phyloP scores from a whole-genome alignment of 306 rosid genomes.

The Quercus suber region DNA sequence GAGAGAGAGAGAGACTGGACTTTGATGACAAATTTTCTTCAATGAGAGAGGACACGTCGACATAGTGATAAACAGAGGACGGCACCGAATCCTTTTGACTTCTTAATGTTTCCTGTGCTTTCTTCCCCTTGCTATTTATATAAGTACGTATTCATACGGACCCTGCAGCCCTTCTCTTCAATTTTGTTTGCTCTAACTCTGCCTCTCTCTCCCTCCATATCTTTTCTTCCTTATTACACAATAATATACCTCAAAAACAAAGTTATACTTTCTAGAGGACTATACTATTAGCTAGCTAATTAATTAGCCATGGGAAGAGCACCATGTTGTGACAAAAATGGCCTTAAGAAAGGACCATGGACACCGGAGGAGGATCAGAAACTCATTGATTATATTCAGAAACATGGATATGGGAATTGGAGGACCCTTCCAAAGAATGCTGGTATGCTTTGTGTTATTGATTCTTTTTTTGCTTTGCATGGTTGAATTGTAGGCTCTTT shows the following conservation, averaged over 20 bases:
- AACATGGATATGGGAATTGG: slow-evolving; percentile 94
- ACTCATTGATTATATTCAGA: slow-evolving; percentile 67
- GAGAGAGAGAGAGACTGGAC: neutral
- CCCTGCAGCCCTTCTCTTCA: slow-evolving; percentile 29
- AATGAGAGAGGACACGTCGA: slow-evolving; percentile 62
- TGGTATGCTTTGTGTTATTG: slow-evolving; percentile 35
- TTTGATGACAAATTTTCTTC: neutral
- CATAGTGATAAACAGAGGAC: slow-evolving; percentile 44
- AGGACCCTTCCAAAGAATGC: slow-evolving; percentile 97
- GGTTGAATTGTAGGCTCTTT: neutral
- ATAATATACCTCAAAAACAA: neutral
- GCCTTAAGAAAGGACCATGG: slow-evolving; percentile 98
- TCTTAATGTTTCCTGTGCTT: neutral
- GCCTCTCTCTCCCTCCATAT: neutral
- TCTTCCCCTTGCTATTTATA: slow-evolving; percentile 47
- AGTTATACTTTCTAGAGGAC: neutral
- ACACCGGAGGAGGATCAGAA: slow-evolving; percentile 86
- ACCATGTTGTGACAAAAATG: slow-evolving; percentile 91
- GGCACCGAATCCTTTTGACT: slow-evolving; percentile 88
- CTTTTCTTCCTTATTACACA: neutral
- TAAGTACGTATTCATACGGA: slow-evolving; percentile 36
- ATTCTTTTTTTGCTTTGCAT: neutral
- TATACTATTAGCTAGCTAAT: neutral
- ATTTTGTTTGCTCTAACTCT: slow-evolving; percentile 3
- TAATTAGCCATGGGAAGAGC: slow-evolving; percentile 68